Conservation (phyloP, 2,329 filamentous ascomycete species). For the Aspergillus aculeatinus region DNA sequence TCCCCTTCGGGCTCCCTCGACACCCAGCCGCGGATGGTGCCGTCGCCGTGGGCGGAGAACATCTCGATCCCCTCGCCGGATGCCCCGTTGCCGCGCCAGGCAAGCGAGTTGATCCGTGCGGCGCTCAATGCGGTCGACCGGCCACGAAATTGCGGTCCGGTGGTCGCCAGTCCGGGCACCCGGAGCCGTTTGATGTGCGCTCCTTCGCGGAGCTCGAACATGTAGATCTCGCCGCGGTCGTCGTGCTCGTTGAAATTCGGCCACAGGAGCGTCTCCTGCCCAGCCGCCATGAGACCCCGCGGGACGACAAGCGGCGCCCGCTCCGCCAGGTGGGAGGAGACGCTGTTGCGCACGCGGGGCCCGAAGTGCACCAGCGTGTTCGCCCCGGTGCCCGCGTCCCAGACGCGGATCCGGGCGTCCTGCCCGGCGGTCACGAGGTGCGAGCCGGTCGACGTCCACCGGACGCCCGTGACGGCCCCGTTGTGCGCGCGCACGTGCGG, state of each 20-base stretch:
- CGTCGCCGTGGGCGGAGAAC: slow-evolving; percentile 81
- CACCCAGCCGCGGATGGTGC: slow-evolving; percentile 77
- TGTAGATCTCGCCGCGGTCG: slow-evolving; percentile 67
- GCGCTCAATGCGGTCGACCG: slow-evolving; percentile 49
- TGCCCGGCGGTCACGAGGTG: slow-evolving; percentile 79
- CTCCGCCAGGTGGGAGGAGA: slow-evolving; percentile 57
- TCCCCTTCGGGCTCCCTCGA: slow-evolving; percentile 57
- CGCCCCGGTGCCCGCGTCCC: slow-evolving; percentile 75
- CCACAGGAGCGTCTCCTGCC: slow-evolving; percentile 71
- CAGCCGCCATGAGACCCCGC: slow-evolving; percentile 53
- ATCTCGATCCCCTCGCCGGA: slow-evolving; percentile 63
- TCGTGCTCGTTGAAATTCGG: slow-evolving; percentile 72
- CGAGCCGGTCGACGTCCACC: slow-evolving; percentile 77
- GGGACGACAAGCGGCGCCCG: slow-evolving; percentile 65
- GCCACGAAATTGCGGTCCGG: slow-evolving; percentile 36
- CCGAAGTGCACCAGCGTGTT: slow-evolving; percentile 91
- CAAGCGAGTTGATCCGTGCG: slow-evolving; percentile 71
- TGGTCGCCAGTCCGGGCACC: slow-evolving; percentile 56
- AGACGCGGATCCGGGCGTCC: slow-evolving; percentile 81
- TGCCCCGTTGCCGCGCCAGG: slow-evolving; percentile 67
- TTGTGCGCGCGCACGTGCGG: slow-evolving; percentile 65
- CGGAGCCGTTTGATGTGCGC: slow-evolving; percentile 68
- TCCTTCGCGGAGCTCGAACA: slow-evolving; percentile 77
- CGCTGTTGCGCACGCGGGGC: slow-evolving; percentile 71
- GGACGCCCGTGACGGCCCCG: slow-evolving; percentile 78